phyloP scores from a whole-genome alignment of 495 filamentous ascomycete species.

The Hypoxylon lienhwacheense region DNA sequence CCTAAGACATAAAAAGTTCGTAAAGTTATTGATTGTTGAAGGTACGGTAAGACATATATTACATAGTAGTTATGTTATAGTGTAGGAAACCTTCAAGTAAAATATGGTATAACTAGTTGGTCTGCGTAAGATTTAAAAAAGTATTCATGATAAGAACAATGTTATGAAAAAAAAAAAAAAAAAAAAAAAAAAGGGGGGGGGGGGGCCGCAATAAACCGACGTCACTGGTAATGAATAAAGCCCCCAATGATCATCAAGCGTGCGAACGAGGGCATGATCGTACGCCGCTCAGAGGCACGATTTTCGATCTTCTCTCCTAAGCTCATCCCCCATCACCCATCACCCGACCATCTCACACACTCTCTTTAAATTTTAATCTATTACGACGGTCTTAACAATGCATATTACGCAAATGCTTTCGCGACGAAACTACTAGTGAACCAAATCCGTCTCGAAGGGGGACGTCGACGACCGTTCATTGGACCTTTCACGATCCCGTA shows the following conservation, averaged over 20 bases:
- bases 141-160: background rate
- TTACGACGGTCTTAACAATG: background rate
- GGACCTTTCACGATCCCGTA: constrained; percentile 13
- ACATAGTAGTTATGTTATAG: too few relatives aligned
- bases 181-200: constrained; percentile 7
- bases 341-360: background rate
- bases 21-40: too few relatives aligned
- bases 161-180: constrained; percentile 25
- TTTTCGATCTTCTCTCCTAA: background rate
- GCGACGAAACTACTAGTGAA: constrained; percentile 26
- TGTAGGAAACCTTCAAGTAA: too few relatives aligned
- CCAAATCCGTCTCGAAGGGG: constrained; percentile 19
- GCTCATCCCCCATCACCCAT: background rate
- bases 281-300: background rate
- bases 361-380: background rate
- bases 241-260: constrained; percentile 27
- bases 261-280: constrained; percentile 1
- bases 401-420: constrained; percentile 1
- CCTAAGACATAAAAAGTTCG: too few relatives aligned
- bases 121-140: constrained; percentile 1
- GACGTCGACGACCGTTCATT: constrained; percentile 7
- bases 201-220: constrained; percentile 22
- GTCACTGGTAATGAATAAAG: constrained; percentile 26
- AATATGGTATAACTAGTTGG: too few relatives aligned
- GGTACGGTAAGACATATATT: too few relatives aligned